Base-by-base conservation (phyloP, 1,284 basidiomycete species). In the Fomes fomentarius region DNA sequence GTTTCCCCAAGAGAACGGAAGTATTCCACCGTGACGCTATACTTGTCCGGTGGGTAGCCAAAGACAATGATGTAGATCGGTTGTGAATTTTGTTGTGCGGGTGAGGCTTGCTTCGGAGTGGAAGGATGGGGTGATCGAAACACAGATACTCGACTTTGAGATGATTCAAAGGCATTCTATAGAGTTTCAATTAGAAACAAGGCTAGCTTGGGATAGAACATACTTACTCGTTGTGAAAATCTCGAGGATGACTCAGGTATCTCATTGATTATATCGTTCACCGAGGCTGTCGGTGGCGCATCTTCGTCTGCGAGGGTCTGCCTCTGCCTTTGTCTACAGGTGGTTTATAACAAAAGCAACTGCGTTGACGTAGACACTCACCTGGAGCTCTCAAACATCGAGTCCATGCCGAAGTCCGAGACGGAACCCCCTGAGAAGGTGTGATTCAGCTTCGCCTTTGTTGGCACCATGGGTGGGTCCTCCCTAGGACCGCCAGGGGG, bases 371-470 rank as follows among this genome's bases (percentile, higher is more conserved):
- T 8, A 22, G 12, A 14, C 19, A 24, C 40, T 28, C 39, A 86
- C 79, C 83, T 81, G 26, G 84, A 76, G 56, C 79, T 88, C 66
- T 89, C 81, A 60, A 91, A 90, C 88, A 91, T 89, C 19, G 89
- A 89, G 57, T 89, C 87, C 73, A 87, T 83, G 1, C 87, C 89
- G 71, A 89, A 90, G 55, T 87, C 85, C 12, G 83, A 78, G 1
- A 81, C 76, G 19, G 82, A 74, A 15, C 81, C 80, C 45, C 84
- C 78, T n/a, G 83, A 76, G 15, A 89, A 74, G 6, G 80, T 77
- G 47, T 84, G 78, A 65, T 84, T 89, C 74, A 90, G 79, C 67
- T 91, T 90, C 19, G 89, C 89, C 66, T 90, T 89, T 0, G 87
- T 90, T 54, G 79, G 83, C 14, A 91, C 83, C 11, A 87, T 76